A percentile compares a stretch with the other conserved stretches of the same genome.
These are phyloP conservation scores for Apiospora hydei DNA, from an alignment of 2,329 filamentous ascomycete genomes.

Conservation along the genomic window DNA sequence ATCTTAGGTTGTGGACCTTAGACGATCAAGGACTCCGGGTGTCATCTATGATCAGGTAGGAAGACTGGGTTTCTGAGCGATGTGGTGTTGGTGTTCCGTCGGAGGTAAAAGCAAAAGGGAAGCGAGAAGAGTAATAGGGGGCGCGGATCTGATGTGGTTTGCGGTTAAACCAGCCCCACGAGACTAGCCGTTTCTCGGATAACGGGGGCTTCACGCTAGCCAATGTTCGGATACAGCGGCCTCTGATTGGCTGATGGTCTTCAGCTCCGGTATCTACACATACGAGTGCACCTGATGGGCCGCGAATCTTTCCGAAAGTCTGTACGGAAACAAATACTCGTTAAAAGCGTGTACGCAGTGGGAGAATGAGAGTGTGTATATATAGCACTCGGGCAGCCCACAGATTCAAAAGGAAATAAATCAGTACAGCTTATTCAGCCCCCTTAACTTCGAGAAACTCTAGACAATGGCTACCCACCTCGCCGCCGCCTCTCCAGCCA, in stretches of 20 bases:
- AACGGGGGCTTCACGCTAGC: slow-evolving; percentile 27
- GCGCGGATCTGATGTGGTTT: background rate
- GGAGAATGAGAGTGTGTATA: background rate
- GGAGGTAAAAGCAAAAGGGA: background rate
- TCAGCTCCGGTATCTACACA: background rate
- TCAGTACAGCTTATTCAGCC: no score
- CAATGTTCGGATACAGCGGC: slow-evolving; percentile 27
- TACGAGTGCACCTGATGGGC: background rate
- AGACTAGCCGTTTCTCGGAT: slow-evolving; percentile 27
- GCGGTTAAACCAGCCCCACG: slow-evolving; percentile 3
- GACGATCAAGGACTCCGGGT: background rate
- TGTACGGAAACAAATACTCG: background rate
- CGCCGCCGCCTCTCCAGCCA: slow-evolving; percentile 46
- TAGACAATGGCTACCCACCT: slow-evolving; percentile 47
- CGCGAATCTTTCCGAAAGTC: background rate
- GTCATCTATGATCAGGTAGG: background rate
- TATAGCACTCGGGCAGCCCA: background rate
- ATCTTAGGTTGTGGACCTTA: background rate
- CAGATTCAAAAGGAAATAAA: no score
- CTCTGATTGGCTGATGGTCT: slow-evolving; percentile 31
- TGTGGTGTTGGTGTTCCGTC: background rate
- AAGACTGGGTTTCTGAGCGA: background rate
- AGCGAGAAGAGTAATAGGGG: background rate
- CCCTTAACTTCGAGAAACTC: no score
- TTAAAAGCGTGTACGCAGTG: no score